Base-by-base conservation (phyloP, 495 filamentous ascomycete species). In the Hypomontagnella monticulosa region DNA sequence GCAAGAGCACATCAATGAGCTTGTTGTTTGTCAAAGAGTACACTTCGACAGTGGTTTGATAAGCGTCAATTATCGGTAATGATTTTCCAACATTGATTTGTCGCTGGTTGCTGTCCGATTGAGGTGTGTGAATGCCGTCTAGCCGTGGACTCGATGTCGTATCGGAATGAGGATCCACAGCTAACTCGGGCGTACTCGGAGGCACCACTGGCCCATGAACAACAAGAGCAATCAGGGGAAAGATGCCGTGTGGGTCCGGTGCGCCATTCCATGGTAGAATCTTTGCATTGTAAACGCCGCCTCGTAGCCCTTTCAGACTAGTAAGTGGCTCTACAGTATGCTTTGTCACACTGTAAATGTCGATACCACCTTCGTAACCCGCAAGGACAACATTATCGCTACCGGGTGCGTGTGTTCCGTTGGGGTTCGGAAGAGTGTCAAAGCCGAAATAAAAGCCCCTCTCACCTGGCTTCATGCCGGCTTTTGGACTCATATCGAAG, bases 21-120 rank as follows among this genome's bases (percentile, higher is more conserved):
- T 82, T 79, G 48, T 88, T 85, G 5, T 86, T 90, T 55, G 82
- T 83, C 19, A 97, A 74, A 6, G 93, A 96, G 71, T 92, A 94
- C 1, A 97, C 81, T 57, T 96, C 92, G 3, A 94, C 91, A 0
- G 88, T 88, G 1, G 93, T 96, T 73, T 95, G 92, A 69, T 93
- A 96, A 27, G 79, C 80, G 7, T 81, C 79, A 32, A 83, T 70
- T 12, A 74, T 80, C 57, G 80, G 79, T 30, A 63, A 23, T 44
- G 58, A 20, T 33, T 73, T 63, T 36, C 60, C 60, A 32, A 55
- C 42, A 36, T 19, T 58, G 4, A 63, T 41, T 44, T 71, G 67
- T 52, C 71, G 42, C 42, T 67, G 66, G 51, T 69, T 62, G 19
- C 58, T 52, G 15, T 73, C 68, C 18, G 65, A 68, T 51, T 76